phyloP scores from a whole-genome alignment of 306 rosid species.

The Cyamopsis tetragonoloba region DNA sequence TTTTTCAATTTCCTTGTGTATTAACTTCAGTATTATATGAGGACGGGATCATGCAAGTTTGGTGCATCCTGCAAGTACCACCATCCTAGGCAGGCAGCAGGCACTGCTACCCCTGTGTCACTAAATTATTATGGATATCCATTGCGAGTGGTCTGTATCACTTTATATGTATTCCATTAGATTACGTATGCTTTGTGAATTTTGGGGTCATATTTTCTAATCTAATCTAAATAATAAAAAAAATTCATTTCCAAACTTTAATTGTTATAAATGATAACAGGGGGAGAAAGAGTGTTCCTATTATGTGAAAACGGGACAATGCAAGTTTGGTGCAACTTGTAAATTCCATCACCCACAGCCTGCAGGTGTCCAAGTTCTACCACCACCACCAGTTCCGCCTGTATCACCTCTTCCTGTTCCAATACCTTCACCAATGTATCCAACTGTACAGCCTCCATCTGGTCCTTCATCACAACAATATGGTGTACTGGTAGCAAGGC shows the following conservation, averaged over 20 bases:
- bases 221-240: background rate
- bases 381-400: conserved; percentile 54
- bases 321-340: conserved; percentile 91
- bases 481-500: conserved; percentile 76
- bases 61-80: conserved; percentile 90
- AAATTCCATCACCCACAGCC: conserved; percentile 96
- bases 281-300: conserved; percentile 97
- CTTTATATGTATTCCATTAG: conserved; percentile 15
- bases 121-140: conserved; percentile 71
- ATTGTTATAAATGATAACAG: conserved; percentile 42
- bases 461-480: conserved; percentile 75
- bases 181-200: conserved; percentile 12
- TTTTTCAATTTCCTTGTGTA: conserved; percentile 14
- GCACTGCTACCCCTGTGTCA: conserved; percentile 38
- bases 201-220: conserved; percentile 18
- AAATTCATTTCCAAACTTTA: conserved; percentile 16
- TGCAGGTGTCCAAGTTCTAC: conserved; percentile 49
- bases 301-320: conserved; percentile 89
- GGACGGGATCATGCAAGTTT: conserved; percentile 78
- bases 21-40: conserved; percentile 75
- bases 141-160: conserved; percentile 51
- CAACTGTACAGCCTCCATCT: conserved; percentile 65
- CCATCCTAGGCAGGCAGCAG: conserved; percentile 81
- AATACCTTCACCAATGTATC: conserved; percentile 53
- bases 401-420: conserved; percentile 53